A percentile compares a stretch with the other conserved stretches of the same genome.
phyloP scores from a whole-genome alignment of 2,329 filamentous ascomycete species.

The Dothidotthia symphoricarpi region DNA sequence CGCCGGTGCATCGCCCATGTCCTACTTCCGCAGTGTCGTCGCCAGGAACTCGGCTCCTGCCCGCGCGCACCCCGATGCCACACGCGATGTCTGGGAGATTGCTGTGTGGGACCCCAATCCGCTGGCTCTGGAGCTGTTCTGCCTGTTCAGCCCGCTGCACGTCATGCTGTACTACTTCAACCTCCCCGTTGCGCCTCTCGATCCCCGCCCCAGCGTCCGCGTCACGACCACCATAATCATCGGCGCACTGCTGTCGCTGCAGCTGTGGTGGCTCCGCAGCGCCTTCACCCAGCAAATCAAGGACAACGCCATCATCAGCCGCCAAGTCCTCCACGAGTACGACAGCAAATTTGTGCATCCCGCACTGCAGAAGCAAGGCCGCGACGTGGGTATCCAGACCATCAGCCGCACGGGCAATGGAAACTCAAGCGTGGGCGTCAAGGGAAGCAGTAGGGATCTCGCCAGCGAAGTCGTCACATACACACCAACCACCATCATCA shows the following conservation, averaged over 20 bases:
- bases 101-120: constrained; percentile 91
- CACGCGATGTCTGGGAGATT: constrained; percentile 90
- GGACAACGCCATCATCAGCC: constrained; percentile 80
- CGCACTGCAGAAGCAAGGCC: constrained; percentile 74
- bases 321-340: constrained; percentile 92
- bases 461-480: constrained; percentile 59
- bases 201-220: constrained; percentile 80
- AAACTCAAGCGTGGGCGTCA: constrained; percentile 41
- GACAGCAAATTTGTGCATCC: constrained; percentile 95
- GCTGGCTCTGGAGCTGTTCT: constrained; percentile 77
- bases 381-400: constrained; percentile 77
- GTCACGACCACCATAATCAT: constrained; percentile 80
- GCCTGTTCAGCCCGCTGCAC: constrained; percentile 89
- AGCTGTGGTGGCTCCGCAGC: constrained; percentile 71
- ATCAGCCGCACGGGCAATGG: constrained; percentile 40
- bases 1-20: constrained; percentile 72
- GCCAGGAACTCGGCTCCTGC: constrained; percentile 68
- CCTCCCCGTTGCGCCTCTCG: constrained; percentile 71
- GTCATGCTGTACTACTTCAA: constrained; percentile 88
- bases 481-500: constrained; percentile 60
- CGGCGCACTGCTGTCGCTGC: constrained; percentile 69
- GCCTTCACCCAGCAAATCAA: constrained; percentile 81
- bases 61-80: constrained; percentile 77
- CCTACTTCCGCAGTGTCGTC: constrained; percentile 67
- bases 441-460: constrained; percentile 45